Base-by-base conservation (phyloP, 108 stramenopile species). In the Skeletonema potamos region DNA sequence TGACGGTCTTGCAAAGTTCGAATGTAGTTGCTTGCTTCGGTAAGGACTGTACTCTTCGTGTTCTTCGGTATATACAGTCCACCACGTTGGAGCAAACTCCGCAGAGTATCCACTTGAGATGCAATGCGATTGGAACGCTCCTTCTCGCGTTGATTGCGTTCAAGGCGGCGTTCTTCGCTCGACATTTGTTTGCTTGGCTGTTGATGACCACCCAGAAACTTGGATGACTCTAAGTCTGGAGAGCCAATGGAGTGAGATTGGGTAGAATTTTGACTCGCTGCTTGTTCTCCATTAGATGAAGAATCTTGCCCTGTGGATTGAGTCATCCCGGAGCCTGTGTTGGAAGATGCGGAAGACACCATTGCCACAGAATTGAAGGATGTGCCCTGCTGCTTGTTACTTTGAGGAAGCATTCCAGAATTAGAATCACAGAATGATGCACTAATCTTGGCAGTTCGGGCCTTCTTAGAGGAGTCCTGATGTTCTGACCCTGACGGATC, bases 121-220 rank as follows among this genome's bases (percentile, higher is more conserved):
- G 79, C 74, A 13, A 81, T 81, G 41, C 60, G 56, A 36, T 75
- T 70, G 24, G 66, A 68, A 8, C 79, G 79, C 34, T 81, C 79
- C 59, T 81, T 81, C 62, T 81, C 79, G 1, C 79, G 68, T 54
- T 70, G 74, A 36, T 81, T 81, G 1, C 79, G 73, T 46, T 81
- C 77, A n/a, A 59, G 41, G n/a, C 76, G 69, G 12, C 70, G 61
- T 32, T 71, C 76, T 63, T 66, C 76, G 28, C 30, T 64, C 46
- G 60, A 32, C 15, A 60, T 36, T 5, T 64, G n/a, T 6, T 70
- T 71, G 20, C 41, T 77, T 41, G 72, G 32, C 33, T 26, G 72
- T 55, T 20, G 63, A 64, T n/a, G 72, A 64, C 43, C 22, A 58
- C 30, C 22, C 7, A 20, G 48, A 20, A 22, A 22, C 20, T 51